These are phyloP conservation scores for Sporisorium scitamineum DNA, from an alignment of 1,284 basidiomycete species.

Conservation along the genomic window DNA sequence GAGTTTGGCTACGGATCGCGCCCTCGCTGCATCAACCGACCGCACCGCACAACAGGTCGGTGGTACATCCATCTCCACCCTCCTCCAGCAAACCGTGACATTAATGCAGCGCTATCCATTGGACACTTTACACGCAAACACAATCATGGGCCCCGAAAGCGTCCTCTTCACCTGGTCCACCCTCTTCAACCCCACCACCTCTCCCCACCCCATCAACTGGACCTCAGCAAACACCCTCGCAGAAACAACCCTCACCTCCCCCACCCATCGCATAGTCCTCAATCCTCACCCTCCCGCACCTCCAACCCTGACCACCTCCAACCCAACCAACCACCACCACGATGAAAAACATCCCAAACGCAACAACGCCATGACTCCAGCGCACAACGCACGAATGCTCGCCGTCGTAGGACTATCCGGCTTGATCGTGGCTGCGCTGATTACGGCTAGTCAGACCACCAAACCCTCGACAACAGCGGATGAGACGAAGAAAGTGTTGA, in stretches of 20 bases:
- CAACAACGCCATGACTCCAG: neutral
- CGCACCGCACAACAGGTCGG: no score
- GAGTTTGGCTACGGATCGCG: slow-evolving; percentile 30
- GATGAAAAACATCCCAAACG: slow-evolving; percentile 2
- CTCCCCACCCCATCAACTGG: slow-evolving; percentile 16
- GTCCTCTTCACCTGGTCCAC: slow-evolving; percentile 53
- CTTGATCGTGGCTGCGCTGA: slow-evolving; percentile 37
- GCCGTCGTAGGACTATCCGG: slow-evolving; percentile 45
- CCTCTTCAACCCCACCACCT: slow-evolving; percentile 4
- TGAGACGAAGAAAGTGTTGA: slow-evolving; percentile 24
- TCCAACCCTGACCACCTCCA: neutral
- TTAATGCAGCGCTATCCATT: slow-evolving; percentile 31
- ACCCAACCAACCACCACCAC: neutral
- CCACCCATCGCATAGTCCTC: slow-evolving; percentile 29
- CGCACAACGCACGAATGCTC: slow-evolving; percentile 21
- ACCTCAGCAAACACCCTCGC: neutral
- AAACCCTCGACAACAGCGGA: neutral
- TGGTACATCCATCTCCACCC: slow-evolving; percentile 7
- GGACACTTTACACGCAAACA: slow-evolving; percentile 17
- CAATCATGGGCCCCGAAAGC: slow-evolving; percentile 48
- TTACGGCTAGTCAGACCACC: slow-evolving; percentile 12
- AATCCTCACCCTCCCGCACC: slow-evolving; percentile 30
- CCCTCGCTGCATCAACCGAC: slow-evolving; percentile 5
- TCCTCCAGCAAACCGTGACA: slow-evolving; percentile 24
- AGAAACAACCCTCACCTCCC: slow-evolving; percentile 13